Base-by-base conservation (phyloP, 2,329 filamentous ascomycete genomes). In the Arthrobotrys conoides region DNA sequence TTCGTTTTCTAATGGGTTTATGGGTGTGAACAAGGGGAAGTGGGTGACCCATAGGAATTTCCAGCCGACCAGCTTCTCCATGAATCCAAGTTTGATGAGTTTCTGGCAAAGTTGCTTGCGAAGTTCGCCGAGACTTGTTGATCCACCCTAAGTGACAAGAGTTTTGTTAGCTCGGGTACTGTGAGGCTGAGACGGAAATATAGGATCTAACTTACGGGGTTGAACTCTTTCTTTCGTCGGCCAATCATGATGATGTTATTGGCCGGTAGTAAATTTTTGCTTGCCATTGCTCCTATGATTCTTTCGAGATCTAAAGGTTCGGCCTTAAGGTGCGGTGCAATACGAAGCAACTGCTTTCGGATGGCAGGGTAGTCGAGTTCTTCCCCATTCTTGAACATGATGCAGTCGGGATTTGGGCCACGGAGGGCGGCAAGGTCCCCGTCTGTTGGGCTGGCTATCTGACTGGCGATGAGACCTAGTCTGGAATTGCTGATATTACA, bases 1-100 rank as follows among this genome's bases (percentile, higher is more conserved):
- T 57, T 92, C 86, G 12, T 88, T 86, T 65, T 88, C 86, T 8
- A 85, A 85, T 64, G 88, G 90, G 66, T 88, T 88, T 9, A 86
- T 85, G 0, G 91, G 93, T 0, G 93, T 94, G 86, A 99, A 99
- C 82, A 99, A 90, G 12, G 96, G 96, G 83, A 99, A 99, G 76
- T 95, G 90, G 0, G 89, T 91, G 12, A 99, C 89, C 96, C 96
- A 99, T 71, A 92, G 88, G 84, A 94, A 95, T 76, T 87, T 87
- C 30, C 59, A 73, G n/a, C 76, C 76, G 22, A 53, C 18, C 2
- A 57, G 49, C 20, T 51, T 38, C 8, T 48, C n/a, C 46, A 66
- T 65, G 18, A 51, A 10, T 10, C 55, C 57, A 12, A 20, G 9
- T 27, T 64, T 20, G 4, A 71, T 41, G 20, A 77, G 67, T 1